phyloP scores from a whole-genome alignment of 371 early-diverging fungal genomes.

The Apophysomyces variabilis region DNA sequence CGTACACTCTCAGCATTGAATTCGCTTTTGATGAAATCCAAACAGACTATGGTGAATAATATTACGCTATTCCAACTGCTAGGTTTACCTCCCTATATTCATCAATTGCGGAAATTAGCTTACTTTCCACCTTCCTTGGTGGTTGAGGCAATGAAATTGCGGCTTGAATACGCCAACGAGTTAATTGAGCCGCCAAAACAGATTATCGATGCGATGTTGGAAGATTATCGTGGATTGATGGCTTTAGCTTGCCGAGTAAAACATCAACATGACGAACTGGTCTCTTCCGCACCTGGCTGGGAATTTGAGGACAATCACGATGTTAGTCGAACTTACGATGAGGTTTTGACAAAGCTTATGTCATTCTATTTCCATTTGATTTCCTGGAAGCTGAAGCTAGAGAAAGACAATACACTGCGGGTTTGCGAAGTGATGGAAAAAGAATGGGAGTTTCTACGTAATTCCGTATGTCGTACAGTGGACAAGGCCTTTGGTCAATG shows the following conservation, averaged over 20 bases:
- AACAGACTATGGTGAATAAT: slow-evolving; percentile 70
- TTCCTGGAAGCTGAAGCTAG: slow-evolving; percentile 66
- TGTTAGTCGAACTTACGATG: slow-evolving; percentile 68
- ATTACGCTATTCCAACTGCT: slow-evolving; percentile 63
- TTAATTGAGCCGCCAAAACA: slow-evolving; percentile 70
- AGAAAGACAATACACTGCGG: slow-evolving; percentile 63
- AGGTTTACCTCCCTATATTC: slow-evolving; percentile 69
- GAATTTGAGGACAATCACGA: slow-evolving; percentile 55
- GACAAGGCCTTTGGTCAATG: slow-evolving; percentile 76
- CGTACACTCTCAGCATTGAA: slow-evolving; percentile 68
- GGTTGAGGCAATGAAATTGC: slow-evolving; percentile 77
- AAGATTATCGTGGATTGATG: slow-evolving; percentile 76
- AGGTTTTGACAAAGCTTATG: slow-evolving; percentile 70
- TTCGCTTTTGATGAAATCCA: slow-evolving; percentile 60
- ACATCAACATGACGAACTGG: slow-evolving; percentile 67
- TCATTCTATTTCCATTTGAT: slow-evolving; percentile 80
- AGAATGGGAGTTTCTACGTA: slow-evolving; percentile 78
- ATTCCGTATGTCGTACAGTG: slow-evolving; percentile 65
- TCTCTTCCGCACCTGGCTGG: slow-evolving; percentile 73
- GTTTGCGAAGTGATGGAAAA: slow-evolving; percentile 82
- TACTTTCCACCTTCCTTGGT: slow-evolving; percentile 81
- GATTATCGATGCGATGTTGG: slow-evolving; percentile 81
- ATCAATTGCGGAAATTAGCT: slow-evolving; percentile 69
- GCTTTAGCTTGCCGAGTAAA: slow-evolving; percentile 75
- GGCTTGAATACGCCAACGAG: slow-evolving; percentile 72